Evolutionary conservation across 805 yeast species (phyloP), one percentile per base, ranked within the genome.

Genomic region (Cyberlindnera veronae): DNA sequence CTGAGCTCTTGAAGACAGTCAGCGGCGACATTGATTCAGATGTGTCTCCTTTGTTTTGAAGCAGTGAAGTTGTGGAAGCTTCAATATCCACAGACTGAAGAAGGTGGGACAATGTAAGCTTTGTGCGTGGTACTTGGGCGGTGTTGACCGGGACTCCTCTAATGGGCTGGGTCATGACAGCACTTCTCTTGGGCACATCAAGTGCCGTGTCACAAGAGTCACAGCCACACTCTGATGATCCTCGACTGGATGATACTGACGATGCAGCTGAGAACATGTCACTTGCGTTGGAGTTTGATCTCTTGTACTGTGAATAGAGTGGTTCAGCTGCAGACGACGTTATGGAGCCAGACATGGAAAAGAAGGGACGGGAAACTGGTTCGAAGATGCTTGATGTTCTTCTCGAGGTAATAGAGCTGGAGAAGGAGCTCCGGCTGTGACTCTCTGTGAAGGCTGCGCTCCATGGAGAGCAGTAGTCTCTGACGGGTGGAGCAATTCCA

Each of bases 181-280:
- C 27, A 15, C 17, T 13, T 14, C 5, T 5, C 11, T 21, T 27
- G 17, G 21, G 20, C 29, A 23, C 29, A 5, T 16, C 15, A 20
- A 13, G 11, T 12, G 37, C 4, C 13, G 29, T n/a, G 10, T 38
- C 37, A 29, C 34, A 33, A 10, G 19, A 19, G 7, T 20, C 19
- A 19, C 43, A 39, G 3, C 29, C 39, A 31, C 43, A 39, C 2
- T 9, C 19, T 4, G 38, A 36, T 5, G 34, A 14, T 10, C 28
- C 38, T 5, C 26, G 13, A 19, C 17, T 29, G 13, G 42, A 39
- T 2, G 38, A 34, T 11, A 34, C 35, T 3, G 43, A 40, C 4
- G 43, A 31, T 15, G 32, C 4, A 20, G 24, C 23, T 5, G 39
- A 34, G 29, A 31, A 39, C 4, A 31, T 29, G 18, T 26, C 38